These are phyloP conservation scores for Aquilaria malaccensis DNA, from an alignment of 345 rosid species.

Conservation along the genomic window DNA sequence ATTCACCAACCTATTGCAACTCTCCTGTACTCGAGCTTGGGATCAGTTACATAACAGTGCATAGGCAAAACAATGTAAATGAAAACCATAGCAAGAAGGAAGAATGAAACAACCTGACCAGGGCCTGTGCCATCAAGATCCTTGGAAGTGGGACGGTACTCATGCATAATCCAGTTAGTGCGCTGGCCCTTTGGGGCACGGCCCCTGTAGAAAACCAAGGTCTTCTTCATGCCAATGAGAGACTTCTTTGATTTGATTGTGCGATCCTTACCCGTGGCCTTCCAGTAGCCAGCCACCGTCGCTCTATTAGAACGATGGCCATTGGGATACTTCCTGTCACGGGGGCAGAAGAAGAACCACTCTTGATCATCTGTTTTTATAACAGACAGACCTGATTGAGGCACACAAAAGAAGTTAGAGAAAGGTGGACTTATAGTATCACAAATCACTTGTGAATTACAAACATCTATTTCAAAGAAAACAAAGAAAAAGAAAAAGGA, in stretches of 20 bases:
- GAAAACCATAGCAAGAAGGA: neutral
- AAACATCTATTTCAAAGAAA: neutral
- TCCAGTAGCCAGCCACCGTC: slow-evolving; percentile 96
- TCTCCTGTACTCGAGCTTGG: too few species aligned
- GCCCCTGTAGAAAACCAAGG: slow-evolving; percentile 80
- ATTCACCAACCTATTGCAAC: too few species aligned
- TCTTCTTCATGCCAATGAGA: slow-evolving; percentile 89
- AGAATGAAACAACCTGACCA: slow-evolving; percentile 51
- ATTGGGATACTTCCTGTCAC: slow-evolving; percentile 87
- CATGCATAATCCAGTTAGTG: slow-evolving; percentile 91
- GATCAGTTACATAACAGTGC: too few species aligned
- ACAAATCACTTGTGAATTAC: neutral
- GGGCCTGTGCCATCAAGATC: slow-evolving; percentile 77
- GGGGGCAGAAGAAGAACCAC: slow-evolving; percentile 96
- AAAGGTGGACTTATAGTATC: neutral
- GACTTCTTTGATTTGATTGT: slow-evolving; percentile 58
- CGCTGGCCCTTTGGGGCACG: slow-evolving; percentile 95
- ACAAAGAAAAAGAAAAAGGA: neutral
- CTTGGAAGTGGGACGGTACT: slow-evolving; percentile 69
- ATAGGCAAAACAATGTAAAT: neutral
- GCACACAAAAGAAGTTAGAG: neutral
- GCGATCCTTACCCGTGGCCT: slow-evolving; percentile 91
- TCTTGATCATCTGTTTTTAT: slow-evolving; percentile 84
- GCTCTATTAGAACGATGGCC: slow-evolving; percentile 94
- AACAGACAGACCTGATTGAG: slow-evolving; percentile 50